phyloP scores from a whole-genome alignment of 2,329 filamentous ascomycete genomes.

The Talaromyces sp. region DNA sequence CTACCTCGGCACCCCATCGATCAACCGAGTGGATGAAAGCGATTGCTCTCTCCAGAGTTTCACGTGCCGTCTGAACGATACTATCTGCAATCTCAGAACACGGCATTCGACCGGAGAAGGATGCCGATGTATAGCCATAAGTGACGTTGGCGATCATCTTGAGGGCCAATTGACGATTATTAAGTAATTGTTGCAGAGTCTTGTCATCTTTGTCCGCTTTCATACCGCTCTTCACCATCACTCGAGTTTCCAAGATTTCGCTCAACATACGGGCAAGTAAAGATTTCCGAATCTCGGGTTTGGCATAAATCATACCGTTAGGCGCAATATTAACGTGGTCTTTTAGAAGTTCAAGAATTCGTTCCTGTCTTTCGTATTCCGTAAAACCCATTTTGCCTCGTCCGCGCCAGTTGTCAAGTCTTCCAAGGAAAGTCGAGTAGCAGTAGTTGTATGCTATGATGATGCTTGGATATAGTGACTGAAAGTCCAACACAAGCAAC shows the following conservation, averaged over 20 bases:
- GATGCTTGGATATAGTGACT: constrained; percentile 90
- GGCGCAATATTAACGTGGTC: constrained; percentile 88
- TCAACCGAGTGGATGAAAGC: constrained; percentile 83
- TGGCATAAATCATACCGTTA: constrained; percentile 95
- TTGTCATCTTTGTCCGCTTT: constrained; percentile 87
- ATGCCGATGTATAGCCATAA: constrained; percentile 95
- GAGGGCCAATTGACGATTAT: constrained; percentile 88
- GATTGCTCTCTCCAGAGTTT: constrained; percentile 91
- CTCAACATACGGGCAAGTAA: constrained; percentile 93
- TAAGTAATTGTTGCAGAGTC: constrained; percentile 75
- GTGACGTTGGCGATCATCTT: constrained; percentile 99
- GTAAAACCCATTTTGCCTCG: constrained; percentile 91
- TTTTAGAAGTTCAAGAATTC: constrained; percentile 70
- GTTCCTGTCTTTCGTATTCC: constrained; percentile 72
- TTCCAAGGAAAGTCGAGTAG: constrained; percentile 91
- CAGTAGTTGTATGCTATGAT: constrained; percentile 99
- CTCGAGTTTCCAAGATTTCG: constrained; percentile 89
- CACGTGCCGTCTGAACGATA: constrained; percentile 91
- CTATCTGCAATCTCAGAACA: constrained; percentile 97
- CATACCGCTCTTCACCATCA: constrained; percentile 98
- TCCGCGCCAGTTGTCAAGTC: constrained; percentile 81
- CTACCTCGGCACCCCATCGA: constrained; percentile 89
- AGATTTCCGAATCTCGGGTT: constrained; percentile 78
- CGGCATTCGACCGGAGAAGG: constrained; percentile 95
- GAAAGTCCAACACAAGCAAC: constrained; percentile 86